Base-by-base conservation (phyloP, 2,329 filamentous ascomycete species). In the Leptosphaerulina australis region DNA sequence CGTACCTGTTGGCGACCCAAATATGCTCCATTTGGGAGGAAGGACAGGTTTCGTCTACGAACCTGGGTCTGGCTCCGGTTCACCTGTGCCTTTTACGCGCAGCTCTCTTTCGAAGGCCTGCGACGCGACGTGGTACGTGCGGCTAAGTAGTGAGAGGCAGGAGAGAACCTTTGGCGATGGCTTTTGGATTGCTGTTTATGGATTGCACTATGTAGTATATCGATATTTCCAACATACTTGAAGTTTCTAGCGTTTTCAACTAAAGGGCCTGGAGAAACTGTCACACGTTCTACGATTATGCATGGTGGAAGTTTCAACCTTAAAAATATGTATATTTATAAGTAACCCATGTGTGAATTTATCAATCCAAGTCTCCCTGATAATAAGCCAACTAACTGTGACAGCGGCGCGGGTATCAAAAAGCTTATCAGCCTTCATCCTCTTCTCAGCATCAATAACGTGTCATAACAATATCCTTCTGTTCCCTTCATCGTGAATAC, bases 381-480 rank as follows among this genome's bases (percentile, higher is more conserved):
- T 37, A 26, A 37, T 17, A 37, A 37, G 31, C 37, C 38, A 49
- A 26, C 38, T 26, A 37, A 11, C 9, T 3, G 14, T 15, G n/a
- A 29, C 24, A 22, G 44, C 44, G 22, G 9, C 15, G 28, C 44
- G 44, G 44, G 44, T 53, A 53, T 53, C 50, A 29, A 44, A 50
- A 50, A 39, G 28, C 33, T 28, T n/a, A 24, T 25, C 12, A 14
- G 18, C 17, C 18, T 28, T 33, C 12, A 29, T 30, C 21, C 18
- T 35, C 35, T 15, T 30, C 12, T 6, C 24, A 25, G n/a, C 34
- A 33, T 12, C 22, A 33, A 15, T 6, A 12, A 39, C 14, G 1
- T 26, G 5, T 25, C 22, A 22, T n/a, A 30, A 14, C n/a, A 38
- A 12, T 17, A 11, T 20, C 31, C 17, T 4, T 20, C 10, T 20